A percentile compares a stretch with the other conserved stretches of the same genome.
Evolutionary conservation across 129 eudicot species (phyloP).

Genomic region (Centrapalus pauciflorus): DNA sequence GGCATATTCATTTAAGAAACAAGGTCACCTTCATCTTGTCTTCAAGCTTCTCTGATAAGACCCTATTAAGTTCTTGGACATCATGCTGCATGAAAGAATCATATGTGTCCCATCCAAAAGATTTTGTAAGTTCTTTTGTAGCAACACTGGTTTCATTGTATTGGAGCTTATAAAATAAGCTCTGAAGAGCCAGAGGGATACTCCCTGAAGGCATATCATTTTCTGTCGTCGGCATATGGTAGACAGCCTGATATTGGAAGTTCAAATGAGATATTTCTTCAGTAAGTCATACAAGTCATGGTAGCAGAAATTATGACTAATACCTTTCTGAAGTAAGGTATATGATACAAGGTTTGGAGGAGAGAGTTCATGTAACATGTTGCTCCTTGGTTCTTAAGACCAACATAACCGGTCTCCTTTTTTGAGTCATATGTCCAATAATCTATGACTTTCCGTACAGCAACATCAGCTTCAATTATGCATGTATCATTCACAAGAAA

Average conservation of each 20-base stretch:
- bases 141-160: conserved; percentile 93
- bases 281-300: not conserved
- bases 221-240: conserved; percentile 99
- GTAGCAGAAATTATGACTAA: conserved; percentile 3
- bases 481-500: conserved; percentile 69
- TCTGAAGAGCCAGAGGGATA: conserved; percentile 92
- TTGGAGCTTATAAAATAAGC: conserved; percentile 93
- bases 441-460: conserved; percentile 77
- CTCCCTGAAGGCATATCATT: conserved; percentile 91
- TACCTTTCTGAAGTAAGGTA: conserved; percentile 92
- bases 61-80: conserved; percentile 96
- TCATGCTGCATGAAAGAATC: conserved; percentile 99
- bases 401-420: conserved; percentile 96
- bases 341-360: conserved; percentile 84
- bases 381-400: conserved; percentile 96
- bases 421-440: conserved; percentile 94
- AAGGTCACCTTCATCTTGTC: conserved; percentile 90
- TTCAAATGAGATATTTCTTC: conserved; percentile 12
- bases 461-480: conserved; percentile 88
- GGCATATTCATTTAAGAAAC: not conserved
- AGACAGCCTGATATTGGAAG: conserved; percentile 75
- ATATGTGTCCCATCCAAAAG: conserved; percentile 98
- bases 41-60: conserved; percentile 92
- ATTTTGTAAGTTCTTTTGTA: conserved; percentile 91
- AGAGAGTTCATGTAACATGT: conserved; percentile 98